Evolutionary conservation across 1,284 basidiomycete genomes (phyloP), one percentile per base, ranked within the genome.

Genomic region (Cronartium quercuum): DNA sequence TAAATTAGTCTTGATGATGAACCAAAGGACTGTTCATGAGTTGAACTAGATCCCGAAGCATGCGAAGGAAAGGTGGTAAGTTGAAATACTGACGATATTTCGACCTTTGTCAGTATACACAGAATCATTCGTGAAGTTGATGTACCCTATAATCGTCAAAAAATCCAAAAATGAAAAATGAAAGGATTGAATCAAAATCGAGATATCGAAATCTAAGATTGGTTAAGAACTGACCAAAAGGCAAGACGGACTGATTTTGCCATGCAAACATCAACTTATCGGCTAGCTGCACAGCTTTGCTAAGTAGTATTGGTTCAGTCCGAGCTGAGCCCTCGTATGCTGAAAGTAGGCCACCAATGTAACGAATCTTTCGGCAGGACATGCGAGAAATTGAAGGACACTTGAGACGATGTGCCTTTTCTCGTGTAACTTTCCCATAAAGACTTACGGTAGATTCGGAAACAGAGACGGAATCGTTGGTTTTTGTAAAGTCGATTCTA

Each of bases 241-340:
- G 80, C 7, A 80, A 37, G n/a, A 77, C 55, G 58, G 79, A 79
- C 40, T 70, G 65, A 13, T 66, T 77, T n/a, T 78, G 41, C 79
- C 79, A 81, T 18, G 77, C 79, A 2, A 66, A 75, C n/a, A 66
- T 41, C 7, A 66, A 34, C 21, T 66, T n/a, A 55, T 66, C 64
- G 12, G 40, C 64, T 12, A 66, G 29, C 2, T 77, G 69, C 34
- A 76, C 77, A 15, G 80, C 80, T 66, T 80, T 79, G 18, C 78
- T 75, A 21, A 81, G 67, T 6, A 81, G 74, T 42, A 74, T 77
- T 13, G 68, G 42, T 37, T 80, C 73, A 66, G 76, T 77, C 65
- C 78, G 77, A 15, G 78, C 79, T 15, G 75, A 77, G 18, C 80
- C 76, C 69, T 81, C 80, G 73, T 80, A 81, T 1, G 79, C 77